phyloP scores from a whole-genome alignment of 306 rosid genomes.

The Vachellia pachyceras region DNA sequence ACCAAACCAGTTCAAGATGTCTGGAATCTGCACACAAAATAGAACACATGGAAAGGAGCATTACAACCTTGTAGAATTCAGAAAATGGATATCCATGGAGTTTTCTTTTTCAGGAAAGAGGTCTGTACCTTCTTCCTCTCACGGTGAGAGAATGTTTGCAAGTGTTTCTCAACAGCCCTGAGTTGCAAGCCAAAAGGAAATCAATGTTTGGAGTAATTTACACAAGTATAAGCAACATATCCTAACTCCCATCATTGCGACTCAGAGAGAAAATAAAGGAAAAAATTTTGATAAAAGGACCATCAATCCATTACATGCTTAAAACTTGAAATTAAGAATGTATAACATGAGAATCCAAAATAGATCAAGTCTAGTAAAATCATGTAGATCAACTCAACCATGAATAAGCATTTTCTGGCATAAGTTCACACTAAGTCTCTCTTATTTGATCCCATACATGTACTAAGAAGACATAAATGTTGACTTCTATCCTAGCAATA shows the following conservation, averaged over 20 bases:
- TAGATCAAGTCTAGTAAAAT: background rate
- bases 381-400: background rate
- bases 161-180: constrained; percentile 83
- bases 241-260: background rate
- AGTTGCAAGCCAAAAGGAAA: constrained; percentile 17
- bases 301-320: background rate
- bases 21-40: constrained; percentile 75
- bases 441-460: background rate
- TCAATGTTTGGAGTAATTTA: constrained; percentile 16
- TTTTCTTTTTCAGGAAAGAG: background rate
- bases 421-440: background rate
- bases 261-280: background rate
- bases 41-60: background rate
- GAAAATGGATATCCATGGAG: background rate
- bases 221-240: background rate
- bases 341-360: background rate
- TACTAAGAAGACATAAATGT: background rate
- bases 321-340: background rate
- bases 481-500: background rate
- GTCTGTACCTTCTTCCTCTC: constrained; percentile 82
- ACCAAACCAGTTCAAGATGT: constrained; percentile 92
- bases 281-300: background rate
- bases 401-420: background rate
- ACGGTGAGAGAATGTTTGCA: constrained; percentile 79
- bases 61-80: background rate